Evolutionary conservation across 2,329 filamentous ascomycete genomes (phyloP), one percentile per base, ranked within the genome.

Genomic region (Fusarium neocosmosporiellum): DNA sequence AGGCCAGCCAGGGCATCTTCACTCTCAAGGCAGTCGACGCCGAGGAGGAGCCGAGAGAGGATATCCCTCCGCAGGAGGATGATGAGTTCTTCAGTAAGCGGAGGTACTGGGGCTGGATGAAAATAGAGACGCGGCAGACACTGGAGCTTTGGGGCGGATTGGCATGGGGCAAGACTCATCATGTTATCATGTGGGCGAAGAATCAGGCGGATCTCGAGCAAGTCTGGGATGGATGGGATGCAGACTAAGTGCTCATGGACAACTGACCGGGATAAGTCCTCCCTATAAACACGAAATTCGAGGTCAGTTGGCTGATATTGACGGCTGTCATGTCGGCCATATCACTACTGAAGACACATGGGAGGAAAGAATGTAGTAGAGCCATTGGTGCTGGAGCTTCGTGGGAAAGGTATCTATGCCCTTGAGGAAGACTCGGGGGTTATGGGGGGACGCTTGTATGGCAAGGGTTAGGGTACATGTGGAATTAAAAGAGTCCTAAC

Each of bases 1-100:
- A 39, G 18, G 36, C n/a, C 1, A 7, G 2, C 18, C 36, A 39
- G 36, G 18, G 18, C 18, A 39, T n/a, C 36, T 39, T 39, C 2
- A n/a, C 0, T 11, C 18, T 39, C 18, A 39, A 39, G 18, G 36
- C 36, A 39, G 36, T 39, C 36, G 36, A n/a, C 36, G 18, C 36
- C 0, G 36, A 39, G 9, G 36, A 39, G 9, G 2, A 39, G 36
- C 18, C 36, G 36, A 39, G 5, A n/a, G 36, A 39, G 36, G 36
- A 39, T 7, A 39, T 39, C 9, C 36, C 36, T 11, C 36, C 36
- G 9, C 4, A n/a, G 36, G 36, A 39, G n/a, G 36, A 2, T 1
- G 36, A n/a, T 9, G 36, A 39, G 2, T 1, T 1, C 18, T 39
- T 39, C 2, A 18, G 36, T 11, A 0, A n/a, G 36, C 18, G 1